Conservation (phyloP, 768 basidiomycete genomes). For the Lactarius indigo region DNA sequence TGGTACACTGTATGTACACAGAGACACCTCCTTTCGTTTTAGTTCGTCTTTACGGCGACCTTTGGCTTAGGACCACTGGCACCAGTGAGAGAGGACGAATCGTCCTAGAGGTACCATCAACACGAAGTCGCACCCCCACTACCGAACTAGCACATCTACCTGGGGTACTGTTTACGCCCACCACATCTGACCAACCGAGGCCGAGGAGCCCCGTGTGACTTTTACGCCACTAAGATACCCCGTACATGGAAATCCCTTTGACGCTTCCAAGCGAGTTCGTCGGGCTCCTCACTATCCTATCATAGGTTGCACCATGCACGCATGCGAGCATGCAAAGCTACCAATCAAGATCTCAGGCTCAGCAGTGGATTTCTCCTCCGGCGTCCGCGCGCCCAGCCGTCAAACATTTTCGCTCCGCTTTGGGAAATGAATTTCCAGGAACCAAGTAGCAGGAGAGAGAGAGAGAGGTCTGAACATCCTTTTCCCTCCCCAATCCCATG, state of each 20-base stretch:
- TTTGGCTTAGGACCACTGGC: background rate
- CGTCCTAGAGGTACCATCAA: background rate
- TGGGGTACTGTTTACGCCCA: background rate
- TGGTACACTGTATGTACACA: background rate
- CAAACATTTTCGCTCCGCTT: background rate
- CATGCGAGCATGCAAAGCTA: background rate
- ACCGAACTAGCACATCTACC: background rate
- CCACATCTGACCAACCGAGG: background rate
- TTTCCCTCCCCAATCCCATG: background rate
- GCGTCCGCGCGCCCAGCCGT: background rate
- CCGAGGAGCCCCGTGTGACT: background rate
- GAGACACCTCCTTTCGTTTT: background rate
- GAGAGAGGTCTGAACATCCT: background rate
- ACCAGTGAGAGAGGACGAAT: background rate
- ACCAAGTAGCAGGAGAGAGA: background rate
- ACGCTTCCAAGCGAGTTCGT: background rate
- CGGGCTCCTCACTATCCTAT: background rate
- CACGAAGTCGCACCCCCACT: background rate
- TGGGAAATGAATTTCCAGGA: slow-evolving; percentile 10
- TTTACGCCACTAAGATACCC: background rate
- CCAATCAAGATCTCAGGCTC: background rate
- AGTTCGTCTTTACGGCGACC: background rate
- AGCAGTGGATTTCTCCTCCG: background rate
- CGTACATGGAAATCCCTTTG: background rate
- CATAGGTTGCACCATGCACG: background rate